Evolutionary conservation across 805 yeast species (phyloP).

Genomic region (Kodamaea jinghongensis): DNA sequence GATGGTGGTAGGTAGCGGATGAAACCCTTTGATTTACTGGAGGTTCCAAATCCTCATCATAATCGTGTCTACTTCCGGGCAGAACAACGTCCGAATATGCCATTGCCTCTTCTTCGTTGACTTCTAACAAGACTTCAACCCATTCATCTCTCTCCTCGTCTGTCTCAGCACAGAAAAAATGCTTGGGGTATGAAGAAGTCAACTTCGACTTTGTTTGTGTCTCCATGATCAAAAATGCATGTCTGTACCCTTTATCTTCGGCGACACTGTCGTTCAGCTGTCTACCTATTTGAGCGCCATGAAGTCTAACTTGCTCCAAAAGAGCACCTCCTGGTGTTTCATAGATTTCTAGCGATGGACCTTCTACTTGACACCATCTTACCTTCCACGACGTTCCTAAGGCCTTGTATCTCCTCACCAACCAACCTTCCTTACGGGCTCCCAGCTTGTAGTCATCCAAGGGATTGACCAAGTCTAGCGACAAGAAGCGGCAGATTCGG

Average conservation of each 20-base stretch:
- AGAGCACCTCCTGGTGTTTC: slow-evolving; percentile 56
- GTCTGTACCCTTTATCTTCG: slow-evolving; percentile 50
- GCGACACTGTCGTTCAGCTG: slow-evolving; percentile 44
- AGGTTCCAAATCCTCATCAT: slow-evolving; percentile 14
- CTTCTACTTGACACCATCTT: slow-evolving; percentile 65
- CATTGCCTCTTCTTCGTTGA: slow-evolving; percentile 17
- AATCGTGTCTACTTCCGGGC: slow-evolving; percentile 10
- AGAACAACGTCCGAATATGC: not conserved
- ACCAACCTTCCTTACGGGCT: slow-evolving; percentile 59
- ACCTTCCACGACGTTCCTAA: slow-evolving; percentile 65
- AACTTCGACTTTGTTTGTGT: slow-evolving; percentile 34
- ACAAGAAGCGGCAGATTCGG: slow-evolving; percentile 60
- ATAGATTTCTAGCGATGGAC: slow-evolving; percentile 52
- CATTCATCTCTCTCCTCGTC: slow-evolving; percentile 73
- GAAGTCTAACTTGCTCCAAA: slow-evolving; percentile 50
- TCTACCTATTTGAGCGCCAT: slow-evolving; percentile 55
- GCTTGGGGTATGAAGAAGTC: slow-evolving; percentile 44
- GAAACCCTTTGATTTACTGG: not conserved
- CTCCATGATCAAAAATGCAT: slow-evolving; percentile 58
- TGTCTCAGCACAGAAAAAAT: slow-evolving; percentile 75
- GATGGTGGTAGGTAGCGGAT: not conserved
- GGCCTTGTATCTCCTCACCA: slow-evolving; percentile 64
- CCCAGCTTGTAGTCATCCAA: slow-evolving; percentile 53
- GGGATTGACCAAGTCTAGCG: slow-evolving; percentile 63
- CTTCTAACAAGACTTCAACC: slow-evolving; percentile 49